Evolutionary conservation across 208 protist species (phyloP).

Genomic region (Leptomonas pyrrhocoris): DNA sequence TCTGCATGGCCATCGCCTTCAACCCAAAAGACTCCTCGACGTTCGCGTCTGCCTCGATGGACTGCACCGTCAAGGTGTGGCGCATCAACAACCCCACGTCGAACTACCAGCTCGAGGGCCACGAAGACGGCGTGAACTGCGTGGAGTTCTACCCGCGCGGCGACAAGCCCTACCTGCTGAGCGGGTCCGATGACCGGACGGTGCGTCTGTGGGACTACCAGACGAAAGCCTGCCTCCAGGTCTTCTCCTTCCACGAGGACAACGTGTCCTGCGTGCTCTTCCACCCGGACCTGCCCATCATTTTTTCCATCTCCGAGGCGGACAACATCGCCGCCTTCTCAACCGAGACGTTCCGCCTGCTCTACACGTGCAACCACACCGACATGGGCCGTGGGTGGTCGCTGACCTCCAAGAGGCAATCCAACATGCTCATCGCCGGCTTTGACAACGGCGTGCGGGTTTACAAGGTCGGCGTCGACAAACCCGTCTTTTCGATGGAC

Average conservation of each 20-base stretch:
- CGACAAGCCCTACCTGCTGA: conserved; percentile 98
- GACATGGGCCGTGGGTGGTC: conserved; percentile 95
- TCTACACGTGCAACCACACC: conserved; percentile 95
- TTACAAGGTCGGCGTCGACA: conserved; percentile 94
- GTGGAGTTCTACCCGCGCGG: conserved; percentile 97
- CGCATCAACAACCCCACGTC: conserved; percentile 86
- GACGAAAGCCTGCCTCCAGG: conserved; percentile 96
- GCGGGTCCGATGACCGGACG: conserved; percentile 95
- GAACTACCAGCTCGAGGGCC: conserved; percentile 98
- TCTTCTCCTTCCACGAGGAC: conserved; percentile 95
- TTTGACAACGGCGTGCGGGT: conserved; percentile 91
- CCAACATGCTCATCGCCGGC: conserved; percentile 91
- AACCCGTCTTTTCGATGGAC: conserved; percentile 97
- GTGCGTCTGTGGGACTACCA: conserved; percentile 99
- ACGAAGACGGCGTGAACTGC: conserved; percentile 99
- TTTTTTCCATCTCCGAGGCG: conserved; percentile 96
- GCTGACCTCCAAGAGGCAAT: conserved; percentile 72
- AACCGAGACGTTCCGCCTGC: conserved; percentile 94
- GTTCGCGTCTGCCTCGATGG: conserved; percentile 98
- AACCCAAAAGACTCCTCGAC: conserved; percentile 98
- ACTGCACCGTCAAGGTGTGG: conserved; percentile 98
- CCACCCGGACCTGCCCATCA: conserved; percentile 97
- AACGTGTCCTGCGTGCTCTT: conserved; percentile 97
- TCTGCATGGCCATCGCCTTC: conserved; percentile 98
- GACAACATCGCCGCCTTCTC: conserved; percentile 95